Percentiles rank a stretch among this genome's conserved stretches.
Conservation (phyloP, 305 asterid genomes). For the Fraxinus xanthoxyloides region DNA sequence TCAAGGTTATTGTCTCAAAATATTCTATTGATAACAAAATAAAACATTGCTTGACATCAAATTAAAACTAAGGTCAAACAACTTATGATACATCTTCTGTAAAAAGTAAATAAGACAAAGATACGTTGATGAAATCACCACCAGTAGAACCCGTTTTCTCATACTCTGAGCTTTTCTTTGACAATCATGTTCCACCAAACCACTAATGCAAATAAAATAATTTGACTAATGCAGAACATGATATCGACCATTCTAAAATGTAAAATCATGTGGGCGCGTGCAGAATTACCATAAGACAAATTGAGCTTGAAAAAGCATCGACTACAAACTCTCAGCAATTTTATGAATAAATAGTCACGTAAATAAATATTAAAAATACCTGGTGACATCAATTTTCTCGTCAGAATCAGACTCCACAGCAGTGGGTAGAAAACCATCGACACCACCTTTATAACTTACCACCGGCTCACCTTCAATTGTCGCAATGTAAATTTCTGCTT, state of each 20-base stretch:
- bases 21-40: neutral
- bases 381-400: constrained; percentile 41
- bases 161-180: neutral
- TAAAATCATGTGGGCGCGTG: neutral
- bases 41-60: neutral
- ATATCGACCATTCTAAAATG: neutral
- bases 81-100: neutral
- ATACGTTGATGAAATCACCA: neutral
- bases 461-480: constrained; percentile 98
- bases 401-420: constrained; percentile 78
- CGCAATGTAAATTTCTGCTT: constrained; percentile 76
- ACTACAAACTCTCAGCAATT: neutral
- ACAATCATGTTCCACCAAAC: neutral
- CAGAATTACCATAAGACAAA: neutral
- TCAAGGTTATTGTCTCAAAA: neutral
- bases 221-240: neutral
- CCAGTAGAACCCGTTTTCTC: neutral
- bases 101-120: neutral
- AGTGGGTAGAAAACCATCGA: constrained; percentile 88
- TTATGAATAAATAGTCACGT: neutral
- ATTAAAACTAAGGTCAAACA: neutral
- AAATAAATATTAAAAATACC: constrained; percentile 26
- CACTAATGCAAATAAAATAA: neutral
- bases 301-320: neutral
- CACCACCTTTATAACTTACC: constrained; percentile 80